These are phyloP conservation scores for Mortierella sp. DNA, from an alignment of 371 early-diverging fungal genomes.

Conservation along the genomic window DNA sequence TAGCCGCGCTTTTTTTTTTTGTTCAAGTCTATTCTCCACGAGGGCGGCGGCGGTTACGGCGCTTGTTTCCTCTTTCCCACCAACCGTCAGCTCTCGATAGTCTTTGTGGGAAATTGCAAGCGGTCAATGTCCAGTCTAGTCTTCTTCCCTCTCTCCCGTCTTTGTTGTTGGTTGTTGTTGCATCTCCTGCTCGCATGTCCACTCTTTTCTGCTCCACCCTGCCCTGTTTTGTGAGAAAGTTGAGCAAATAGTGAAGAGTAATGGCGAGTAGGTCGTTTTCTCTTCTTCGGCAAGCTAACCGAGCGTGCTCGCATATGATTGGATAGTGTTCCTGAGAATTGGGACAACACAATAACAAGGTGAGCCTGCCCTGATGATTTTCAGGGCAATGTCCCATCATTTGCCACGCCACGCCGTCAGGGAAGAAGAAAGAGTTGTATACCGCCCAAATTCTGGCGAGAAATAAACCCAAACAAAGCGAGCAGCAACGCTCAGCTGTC, in stretches of 20 bases:
- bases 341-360: no score
- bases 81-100: no score
- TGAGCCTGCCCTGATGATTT: not conserved
- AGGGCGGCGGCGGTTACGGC: no score
- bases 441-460: not conserved
- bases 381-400: not conserved
- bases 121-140: no score
- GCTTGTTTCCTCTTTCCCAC: no score
- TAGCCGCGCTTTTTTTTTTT: no score
- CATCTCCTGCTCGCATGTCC: no score
- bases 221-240: not conserved
- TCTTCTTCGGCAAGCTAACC: not conserved
- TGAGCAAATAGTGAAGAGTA: no score
- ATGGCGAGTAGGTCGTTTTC: no score
- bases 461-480: not conserved
- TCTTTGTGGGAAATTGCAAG: no score
- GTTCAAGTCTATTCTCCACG: not conserved
- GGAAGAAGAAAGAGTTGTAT: not conserved
- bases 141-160: no score
- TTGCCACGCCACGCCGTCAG: slow-evolving; percentile 4
- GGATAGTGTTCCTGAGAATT: slow-evolving; percentile 6
- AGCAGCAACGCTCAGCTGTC: not conserved
- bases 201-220: not conserved
- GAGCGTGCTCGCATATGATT: not conserved
- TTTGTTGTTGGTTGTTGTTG: not conserved